A percentile compares a stretch with the other conserved stretches of the same genome.
These are phyloP conservation scores for Dothiorella sarmentorum DNA, from an alignment of 2,329 filamentous ascomycete species.

Conservation along the genomic window DNA sequence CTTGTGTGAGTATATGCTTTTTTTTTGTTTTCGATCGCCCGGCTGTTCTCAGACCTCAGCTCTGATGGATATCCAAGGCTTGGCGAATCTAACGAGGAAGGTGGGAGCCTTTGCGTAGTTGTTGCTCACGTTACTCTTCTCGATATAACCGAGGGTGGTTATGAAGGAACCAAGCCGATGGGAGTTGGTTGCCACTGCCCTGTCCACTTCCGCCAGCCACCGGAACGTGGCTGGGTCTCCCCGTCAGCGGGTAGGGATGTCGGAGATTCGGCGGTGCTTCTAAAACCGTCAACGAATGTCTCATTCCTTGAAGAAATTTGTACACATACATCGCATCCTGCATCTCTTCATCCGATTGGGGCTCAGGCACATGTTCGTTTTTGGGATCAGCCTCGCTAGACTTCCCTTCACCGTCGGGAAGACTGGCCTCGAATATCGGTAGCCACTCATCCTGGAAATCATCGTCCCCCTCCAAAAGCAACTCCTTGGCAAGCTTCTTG, in stretches of 20 bases:
- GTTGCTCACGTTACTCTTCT: not conserved
- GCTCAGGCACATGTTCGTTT: not conserved
- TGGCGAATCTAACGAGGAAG: not conserved
- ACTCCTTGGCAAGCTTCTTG: constrained; percentile 31
- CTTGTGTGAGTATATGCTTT: not conserved
- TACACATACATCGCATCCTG: constrained; percentile 10
- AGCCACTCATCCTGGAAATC: constrained; percentile 28
- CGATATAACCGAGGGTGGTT: not conserved
- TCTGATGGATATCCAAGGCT: not conserved
- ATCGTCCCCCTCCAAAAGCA: constrained; percentile 28
- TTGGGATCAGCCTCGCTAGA: not conserved
- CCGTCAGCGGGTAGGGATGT: not conserved
- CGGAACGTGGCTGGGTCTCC: not conserved
- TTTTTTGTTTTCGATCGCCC: not conserved
- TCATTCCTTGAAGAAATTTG: constrained; percentile 3
- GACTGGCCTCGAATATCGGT: constrained; percentile 33
- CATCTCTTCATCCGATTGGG: constrained; percentile 10
- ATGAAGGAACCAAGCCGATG: constrained; percentile 29
- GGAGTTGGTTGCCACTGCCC: constrained; percentile 32
- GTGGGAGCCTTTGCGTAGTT: not conserved
- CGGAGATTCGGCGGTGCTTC: constrained; percentile 7
- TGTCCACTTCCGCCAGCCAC: constrained; percentile 30
- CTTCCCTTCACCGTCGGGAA: constrained; percentile 20
- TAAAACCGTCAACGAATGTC: not conserved
- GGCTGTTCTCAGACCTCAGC: not conserved